Conservation (phyloP, 495 filamentous ascomycete genomes). For the Lichenothelia convexa region DNA sequence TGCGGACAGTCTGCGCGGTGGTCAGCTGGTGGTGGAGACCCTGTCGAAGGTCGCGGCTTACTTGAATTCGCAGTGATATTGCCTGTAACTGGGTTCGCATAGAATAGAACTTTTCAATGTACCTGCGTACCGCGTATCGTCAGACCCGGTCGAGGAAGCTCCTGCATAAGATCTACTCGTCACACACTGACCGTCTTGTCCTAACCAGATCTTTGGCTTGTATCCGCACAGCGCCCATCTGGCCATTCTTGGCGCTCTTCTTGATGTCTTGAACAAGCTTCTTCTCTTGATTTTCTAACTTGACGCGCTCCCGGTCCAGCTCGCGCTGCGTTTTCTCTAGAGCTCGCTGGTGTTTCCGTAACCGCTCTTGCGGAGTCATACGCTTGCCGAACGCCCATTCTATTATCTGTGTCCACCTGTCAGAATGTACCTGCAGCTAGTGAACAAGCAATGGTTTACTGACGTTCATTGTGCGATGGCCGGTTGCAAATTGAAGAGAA, state of each 20-base stretch:
- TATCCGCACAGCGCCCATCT: conserved; percentile 90
- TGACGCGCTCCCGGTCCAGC: conserved; percentile 79
- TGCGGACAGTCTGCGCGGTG: conserved; percentile 59
- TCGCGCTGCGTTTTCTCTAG: conserved; percentile 95
- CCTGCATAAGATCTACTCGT: background rate
- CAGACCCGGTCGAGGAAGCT: background rate
- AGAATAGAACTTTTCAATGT: conserved; percentile 94
- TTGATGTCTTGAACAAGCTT: conserved; percentile 89
- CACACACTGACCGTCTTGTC: conserved; percentile 46
- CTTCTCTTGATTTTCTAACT: conserved; percentile 97
- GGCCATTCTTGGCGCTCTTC: conserved; percentile 91
- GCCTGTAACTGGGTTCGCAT: conserved; percentile 96
- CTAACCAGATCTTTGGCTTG: conserved; percentile 93
- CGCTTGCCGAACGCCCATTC: conserved; percentile 99
- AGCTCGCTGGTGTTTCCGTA: conserved; percentile 91
- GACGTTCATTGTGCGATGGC: too few relatives aligned
- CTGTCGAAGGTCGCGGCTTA: too few relatives aligned
- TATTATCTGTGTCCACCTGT: too few relatives aligned
- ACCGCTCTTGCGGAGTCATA: conserved; percentile 89
- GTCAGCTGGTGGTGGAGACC: background rate
- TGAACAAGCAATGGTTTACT: too few relatives aligned
- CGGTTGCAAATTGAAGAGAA: too few relatives aligned
- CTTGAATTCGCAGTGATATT: conserved; percentile 86
- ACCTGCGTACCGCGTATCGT: conserved; percentile 28
- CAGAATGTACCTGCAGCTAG: too few relatives aligned